Evolutionary conservation across 164 flowering plant species (phyloP), one percentile per base, ranked within the genome.

Genomic region (Stephania cephalantha): DNA sequence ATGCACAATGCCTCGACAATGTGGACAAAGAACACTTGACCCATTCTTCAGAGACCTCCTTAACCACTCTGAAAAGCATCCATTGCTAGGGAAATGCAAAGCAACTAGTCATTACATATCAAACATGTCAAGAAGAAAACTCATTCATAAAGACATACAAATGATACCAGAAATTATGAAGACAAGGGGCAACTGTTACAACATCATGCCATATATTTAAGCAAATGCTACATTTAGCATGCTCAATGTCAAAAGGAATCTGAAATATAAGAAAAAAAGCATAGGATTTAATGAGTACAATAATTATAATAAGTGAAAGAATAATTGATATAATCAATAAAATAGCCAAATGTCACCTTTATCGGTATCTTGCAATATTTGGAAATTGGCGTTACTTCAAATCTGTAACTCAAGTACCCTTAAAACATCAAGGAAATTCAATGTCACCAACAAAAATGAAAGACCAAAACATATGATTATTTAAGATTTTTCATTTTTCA

Each of bases 1-100:
- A 69, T 88, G 94, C 44, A 91, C 90, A 72, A 79, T 88, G 71
- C 86, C 90, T 82, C 97, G 85, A 79, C 98, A 94, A 7, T 92
- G 97, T 9, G 97, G 98, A 78, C 98, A 94, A 13, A 89, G 79
- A 72, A 91, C 95, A 79, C 69, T 81, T 35, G 87, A 48, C 68
- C 76, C 86, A 80, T 85, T 89, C 76, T 85, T 74, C 73, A 87
- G 90, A 44, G 88, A 92, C 83, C 89, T 88, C 79, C 83, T 85
- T 79, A 92, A 79, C 98, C 98, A 94, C 85, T 92, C 97, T 13
- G 98, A 94, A 82, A 94, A 91, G 83, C 98, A 94, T 48, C 98
- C 98, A 78, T 94, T 94, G 85, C 98, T 94, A 85, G 48, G 80
- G 42, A 76, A 63, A 63, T 61, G 44, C 78, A 76, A 31, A 64